Percentiles rank a stretch among this genome's conserved stretches.
Conservation (phyloP, 441 rosid genomes). For the Iberis amara region DNA sequence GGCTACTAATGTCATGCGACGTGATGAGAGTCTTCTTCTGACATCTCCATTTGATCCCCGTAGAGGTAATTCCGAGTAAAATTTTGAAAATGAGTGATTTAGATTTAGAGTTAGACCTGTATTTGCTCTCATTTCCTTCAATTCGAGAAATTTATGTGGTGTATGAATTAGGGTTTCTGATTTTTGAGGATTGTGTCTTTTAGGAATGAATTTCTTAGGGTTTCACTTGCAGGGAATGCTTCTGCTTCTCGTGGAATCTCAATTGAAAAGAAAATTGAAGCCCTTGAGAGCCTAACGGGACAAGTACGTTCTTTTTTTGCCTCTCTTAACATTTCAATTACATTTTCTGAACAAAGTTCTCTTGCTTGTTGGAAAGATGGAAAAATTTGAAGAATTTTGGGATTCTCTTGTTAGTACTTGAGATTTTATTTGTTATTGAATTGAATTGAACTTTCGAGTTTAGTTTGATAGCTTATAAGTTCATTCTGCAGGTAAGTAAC, state of each 20-base stretch:
- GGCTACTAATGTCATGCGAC: conserved; percentile 48
- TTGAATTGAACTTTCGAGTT: not conserved
- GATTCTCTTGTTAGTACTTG: not conserved
- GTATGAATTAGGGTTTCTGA: conserved; percentile 11
- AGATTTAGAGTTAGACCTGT: not conserved
- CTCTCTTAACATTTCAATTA: not conserved
- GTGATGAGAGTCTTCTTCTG: conserved; percentile 40
- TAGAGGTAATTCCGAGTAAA: conserved; percentile 31
- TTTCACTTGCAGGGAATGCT: conserved; percentile 43
- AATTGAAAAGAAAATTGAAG: conserved; percentile 83
- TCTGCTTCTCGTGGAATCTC: conserved; percentile 51
- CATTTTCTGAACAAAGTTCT: too few species aligned
- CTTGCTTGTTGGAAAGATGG: not conserved
- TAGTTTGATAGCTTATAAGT: not conserved
- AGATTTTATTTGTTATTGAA: not conserved
- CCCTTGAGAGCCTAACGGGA: conserved; percentile 77
- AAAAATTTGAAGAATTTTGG: not conserved
- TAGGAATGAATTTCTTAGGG: not conserved
- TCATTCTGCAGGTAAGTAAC: conserved; percentile 59
- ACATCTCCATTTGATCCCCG: conserved; percentile 40
- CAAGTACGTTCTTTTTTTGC: conserved; percentile 39
- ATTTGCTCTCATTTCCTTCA: conserved; percentile 3
- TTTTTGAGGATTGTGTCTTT: not conserved
- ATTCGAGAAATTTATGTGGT: not conserved
- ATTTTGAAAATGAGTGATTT: not conserved